Evolutionary conservation across 371 early-diverging fungal species (phyloP).

Genomic region (Mortierella sp.): DNA sequence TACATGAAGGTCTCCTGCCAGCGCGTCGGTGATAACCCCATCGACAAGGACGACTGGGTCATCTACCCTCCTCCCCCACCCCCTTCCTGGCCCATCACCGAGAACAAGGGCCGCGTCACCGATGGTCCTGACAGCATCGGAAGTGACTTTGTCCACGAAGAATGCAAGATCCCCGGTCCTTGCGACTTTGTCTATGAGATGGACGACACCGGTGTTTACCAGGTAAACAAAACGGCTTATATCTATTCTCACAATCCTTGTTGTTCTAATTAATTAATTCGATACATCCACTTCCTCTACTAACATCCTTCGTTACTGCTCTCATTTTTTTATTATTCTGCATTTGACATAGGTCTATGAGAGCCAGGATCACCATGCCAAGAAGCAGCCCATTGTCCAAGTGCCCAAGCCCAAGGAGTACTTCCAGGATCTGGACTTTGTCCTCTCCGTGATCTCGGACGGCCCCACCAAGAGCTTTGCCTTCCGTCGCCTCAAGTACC

Average conservation of each 20-base stretch:
- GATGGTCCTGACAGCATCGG: slow-evolving; percentile 62
- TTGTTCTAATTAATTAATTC: no score
- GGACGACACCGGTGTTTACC: slow-evolving; percentile 76
- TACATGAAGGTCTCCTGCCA: slow-evolving; percentile 89
- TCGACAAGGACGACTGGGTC: slow-evolving; percentile 83
- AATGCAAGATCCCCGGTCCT: slow-evolving; percentile 54
- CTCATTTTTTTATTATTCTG: neutral
- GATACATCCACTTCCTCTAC: neutral
- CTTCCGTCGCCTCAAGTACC: slow-evolving; percentile 92
- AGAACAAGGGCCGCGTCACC: slow-evolving; percentile 34
- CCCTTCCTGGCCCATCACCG: slow-evolving; percentile 78
- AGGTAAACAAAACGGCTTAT: slow-evolving; percentile 51
- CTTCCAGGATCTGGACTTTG: slow-evolving; percentile 89
- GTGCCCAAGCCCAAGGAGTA: slow-evolving; percentile 90
- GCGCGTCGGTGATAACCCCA: slow-evolving; percentile 88
- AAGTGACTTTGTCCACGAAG: slow-evolving; percentile 61
- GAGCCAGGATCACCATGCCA: slow-evolving; percentile 31
- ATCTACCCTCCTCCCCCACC: slow-evolving; percentile 93
- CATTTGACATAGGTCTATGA: slow-evolving; percentile 35
- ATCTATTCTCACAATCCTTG: slow-evolving; percentile 21
- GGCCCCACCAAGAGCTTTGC: slow-evolving; percentile 98
- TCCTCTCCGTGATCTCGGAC: slow-evolving; percentile 89
- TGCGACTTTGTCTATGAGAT: slow-evolving; percentile 61
- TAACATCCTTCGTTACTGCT: neutral
- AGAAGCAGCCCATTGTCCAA: slow-evolving; percentile 61